A percentile compares a stretch with the other conserved stretches of the same genome.
Conservation (phyloP, 2,329 filamentous ascomycete genomes). For the Ophiosphaerella korrae region DNA sequence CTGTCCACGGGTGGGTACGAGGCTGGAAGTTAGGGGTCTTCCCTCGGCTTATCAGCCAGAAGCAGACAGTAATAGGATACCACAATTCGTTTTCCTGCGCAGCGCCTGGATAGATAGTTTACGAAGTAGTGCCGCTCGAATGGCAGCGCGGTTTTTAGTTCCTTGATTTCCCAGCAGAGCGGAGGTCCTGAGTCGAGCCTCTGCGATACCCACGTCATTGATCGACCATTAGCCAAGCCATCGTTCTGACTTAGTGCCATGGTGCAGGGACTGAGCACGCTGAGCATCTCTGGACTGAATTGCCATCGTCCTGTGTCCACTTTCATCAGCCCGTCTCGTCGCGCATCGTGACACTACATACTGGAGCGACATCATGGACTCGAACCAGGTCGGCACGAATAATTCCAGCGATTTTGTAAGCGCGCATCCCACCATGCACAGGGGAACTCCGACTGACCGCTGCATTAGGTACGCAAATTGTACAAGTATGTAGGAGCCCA, state of each 20-base stretch:
- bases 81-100: too few relatives aligned
- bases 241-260: conserved; percentile 4
- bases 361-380: conserved; percentile 34
- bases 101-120: conserved; percentile 11
- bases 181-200: conserved; percentile 30
- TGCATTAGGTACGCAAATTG: conserved; percentile 84
- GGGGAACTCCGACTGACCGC: conserved; percentile 21
- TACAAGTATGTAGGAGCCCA: conserved; percentile 75
- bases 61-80: too few relatives aligned
- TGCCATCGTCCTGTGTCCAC: not conserved
- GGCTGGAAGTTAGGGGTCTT: too few relatives aligned
- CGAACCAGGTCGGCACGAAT: conserved; percentile 57
- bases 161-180: conserved; percentile 30
- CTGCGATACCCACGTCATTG: conserved; percentile 19
- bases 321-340: conserved; percentile 1
- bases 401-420: conserved; percentile 96
- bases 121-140: conserved; percentile 25
- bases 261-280: not conserved
- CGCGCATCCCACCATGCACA: conserved; percentile 35
- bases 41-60: too few relatives aligned
- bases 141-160: conserved; percentile 30
- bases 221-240: conserved; percentile 15
- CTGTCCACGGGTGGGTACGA: too few relatives aligned
- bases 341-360: conserved; percentile 8
- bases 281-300: not conserved